Conservation (phyloP, 495 filamentous ascomycete genomes). For the Aspergillus nanangensis region DNA sequence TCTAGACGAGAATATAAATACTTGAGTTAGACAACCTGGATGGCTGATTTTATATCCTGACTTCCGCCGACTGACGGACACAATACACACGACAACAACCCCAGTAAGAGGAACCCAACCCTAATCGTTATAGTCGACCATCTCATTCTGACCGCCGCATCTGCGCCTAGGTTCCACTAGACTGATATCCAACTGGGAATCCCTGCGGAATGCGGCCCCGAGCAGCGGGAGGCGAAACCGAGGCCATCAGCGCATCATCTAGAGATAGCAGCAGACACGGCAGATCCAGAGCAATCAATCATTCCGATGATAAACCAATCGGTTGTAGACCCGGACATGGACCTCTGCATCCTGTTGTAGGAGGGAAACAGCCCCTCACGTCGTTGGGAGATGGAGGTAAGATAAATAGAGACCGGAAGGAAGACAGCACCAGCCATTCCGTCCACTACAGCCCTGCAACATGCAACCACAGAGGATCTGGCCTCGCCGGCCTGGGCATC, state of each 20-base stretch:
- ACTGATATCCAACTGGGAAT: too few relatives aligned
- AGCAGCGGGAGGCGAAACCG: not conserved
- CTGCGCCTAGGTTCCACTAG: too few relatives aligned
- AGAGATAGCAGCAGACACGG: not conserved
- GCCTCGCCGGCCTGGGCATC: slow-evolving; percentile 5
- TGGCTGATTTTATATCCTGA: too few relatives aligned
- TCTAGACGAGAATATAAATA: too few relatives aligned
- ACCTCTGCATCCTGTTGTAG: not conserved
- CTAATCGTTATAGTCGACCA: too few relatives aligned
- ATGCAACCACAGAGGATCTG: slow-evolving; percentile 9
- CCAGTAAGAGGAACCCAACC: too few relatives aligned
- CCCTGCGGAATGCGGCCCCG: not conserved
- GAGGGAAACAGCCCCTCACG: slow-evolving; percentile 9
- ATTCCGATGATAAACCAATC: slow-evolving; percentile 1
- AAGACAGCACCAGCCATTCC: not conserved
- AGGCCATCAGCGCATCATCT: not conserved
- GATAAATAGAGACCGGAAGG: slow-evolving; percentile 10
- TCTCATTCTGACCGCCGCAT: too few relatives aligned
- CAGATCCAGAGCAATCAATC: not conserved
- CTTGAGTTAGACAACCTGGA: too few relatives aligned
- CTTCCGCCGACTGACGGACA: too few relatives aligned
- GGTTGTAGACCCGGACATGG: not conserved
- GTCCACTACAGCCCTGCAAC: not conserved
- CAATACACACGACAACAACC: too few relatives aligned
- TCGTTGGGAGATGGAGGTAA: not conserved